A percentile compares a stretch with the other conserved stretches of the same genome.
Evolutionary conservation across 352 stramenopile species (phyloP).

Genomic region (Phytophthora pini): DNA sequence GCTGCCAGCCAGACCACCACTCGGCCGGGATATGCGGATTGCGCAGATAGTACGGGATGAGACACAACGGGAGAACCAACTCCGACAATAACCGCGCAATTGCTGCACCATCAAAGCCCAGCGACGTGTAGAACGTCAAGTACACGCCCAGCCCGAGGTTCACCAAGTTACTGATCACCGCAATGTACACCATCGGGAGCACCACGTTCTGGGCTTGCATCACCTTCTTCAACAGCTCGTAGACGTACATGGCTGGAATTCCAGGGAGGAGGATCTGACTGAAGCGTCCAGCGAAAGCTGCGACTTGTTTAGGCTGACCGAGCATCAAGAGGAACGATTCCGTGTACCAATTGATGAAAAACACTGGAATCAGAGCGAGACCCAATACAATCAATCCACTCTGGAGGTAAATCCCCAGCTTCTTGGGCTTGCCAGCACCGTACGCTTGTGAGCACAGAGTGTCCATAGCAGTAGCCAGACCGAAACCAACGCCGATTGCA

Average conservation of each 20-base stretch:
- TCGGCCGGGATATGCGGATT: slow-evolving; percentile 46
- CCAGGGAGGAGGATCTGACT: slow-evolving; percentile 65
- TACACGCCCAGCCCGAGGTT: slow-evolving; percentile 80
- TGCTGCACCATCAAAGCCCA: slow-evolving; percentile 81
- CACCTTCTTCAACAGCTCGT: slow-evolving; percentile 89
- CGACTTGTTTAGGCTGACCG: slow-evolving; percentile 69
- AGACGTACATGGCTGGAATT: slow-evolving; percentile 85
- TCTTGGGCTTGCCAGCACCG: slow-evolving; percentile 67
- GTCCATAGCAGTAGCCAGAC: slow-evolving; percentile 87
- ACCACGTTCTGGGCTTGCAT: slow-evolving; percentile 89
- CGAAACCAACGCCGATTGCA: slow-evolving; percentile 78
- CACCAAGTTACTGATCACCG: slow-evolving; percentile 76
- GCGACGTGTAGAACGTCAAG: slow-evolving; percentile 80
- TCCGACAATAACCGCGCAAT: slow-evolving; percentile 74
- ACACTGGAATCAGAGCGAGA: slow-evolving; percentile 61
- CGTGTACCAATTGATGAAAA: slow-evolving; percentile 82
- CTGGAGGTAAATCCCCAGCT: slow-evolving; percentile 89
- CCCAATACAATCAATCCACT: slow-evolving; percentile 76
- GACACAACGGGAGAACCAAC: slow-evolving; percentile 54
- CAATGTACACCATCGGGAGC: slow-evolving; percentile 84
- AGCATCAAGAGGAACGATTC: slow-evolving; percentile 64
- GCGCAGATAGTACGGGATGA: slow-evolving; percentile 76
- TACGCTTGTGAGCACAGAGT: slow-evolving; percentile 89
- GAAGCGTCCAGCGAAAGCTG: slow-evolving; percentile 75
- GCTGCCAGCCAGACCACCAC: slow-evolving; percentile 80